Base-by-base conservation (phyloP, 78 protist species). In the Dictyostelium purpureum region DNA sequence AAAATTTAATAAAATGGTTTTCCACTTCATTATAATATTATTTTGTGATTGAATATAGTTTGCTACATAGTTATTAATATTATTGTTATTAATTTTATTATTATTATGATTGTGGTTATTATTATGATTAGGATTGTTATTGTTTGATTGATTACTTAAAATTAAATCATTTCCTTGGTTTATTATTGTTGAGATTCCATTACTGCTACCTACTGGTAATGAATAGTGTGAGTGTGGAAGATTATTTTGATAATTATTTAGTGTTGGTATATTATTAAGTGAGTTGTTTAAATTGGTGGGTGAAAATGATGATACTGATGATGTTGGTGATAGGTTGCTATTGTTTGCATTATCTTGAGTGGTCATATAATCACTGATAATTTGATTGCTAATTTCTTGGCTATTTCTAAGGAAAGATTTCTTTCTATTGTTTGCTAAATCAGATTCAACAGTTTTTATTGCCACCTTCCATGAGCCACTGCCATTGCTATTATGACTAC, bases 1-100 rank as follows among this genome's bases (percentile, higher is more conserved):
- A 10, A 85, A 59, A 59, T 80, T 70, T 11, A 31, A 19, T 47
- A 85, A 59, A 6, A 85, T 85, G 16, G 24, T 33, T n/a, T 59
- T 85, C 91, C 91, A 85, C 33, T 66, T 80, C 12, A 52, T 38
- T 12, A 49, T 37, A 31, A 37, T 43, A n/a, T 10, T 45, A 74
- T 51, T 45, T 33, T 49, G 28, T 28, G 28, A 14, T 14, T 18
- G 19, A 57, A 5, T 16, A 57, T 57, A 18, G 24, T 57, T 16
- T 18, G 6, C 12, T 57, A 6, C 16, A 43, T 12, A 28, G 2
- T 38, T 38, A 42, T 21, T 21, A 40, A 6, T 38, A 40, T 18
- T 18, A 28, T 42, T 71, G 38, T 26, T 33, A 71, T 71, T 71
- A 45, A 24, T 71, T 45, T 45, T 45, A 45, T 24, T 71, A 38